Evolutionary conservation across 2,329 filamentous ascomycete genomes (phyloP).

Genomic region (Talaromyces sp.): DNA sequence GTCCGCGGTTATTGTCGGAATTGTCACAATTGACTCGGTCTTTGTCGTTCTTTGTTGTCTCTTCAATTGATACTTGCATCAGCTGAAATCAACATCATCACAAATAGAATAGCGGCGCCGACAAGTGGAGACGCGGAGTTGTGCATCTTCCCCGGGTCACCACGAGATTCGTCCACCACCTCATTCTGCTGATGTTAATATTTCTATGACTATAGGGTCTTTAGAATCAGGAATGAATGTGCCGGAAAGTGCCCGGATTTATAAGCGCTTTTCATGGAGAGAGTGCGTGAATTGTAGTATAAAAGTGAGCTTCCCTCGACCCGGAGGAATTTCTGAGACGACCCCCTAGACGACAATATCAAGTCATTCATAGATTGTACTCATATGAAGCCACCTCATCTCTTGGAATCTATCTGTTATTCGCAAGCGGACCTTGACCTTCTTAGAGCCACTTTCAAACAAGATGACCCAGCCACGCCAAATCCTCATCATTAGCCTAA

Average conservation of each 20-base stretch:
- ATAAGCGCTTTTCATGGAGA: neutral
- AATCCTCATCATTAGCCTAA: conserved; percentile 2
- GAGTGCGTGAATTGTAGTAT: neutral
- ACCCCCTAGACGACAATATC: neutral
- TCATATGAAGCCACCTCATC: neutral
- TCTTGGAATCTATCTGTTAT: neutral
- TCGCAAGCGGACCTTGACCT: neutral
- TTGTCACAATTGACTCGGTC: no score
- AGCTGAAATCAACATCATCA: neutral
- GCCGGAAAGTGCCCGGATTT: neutral
- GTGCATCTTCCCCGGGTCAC: neutral
- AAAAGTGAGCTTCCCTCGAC: neutral
- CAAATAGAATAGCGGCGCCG: neutral
- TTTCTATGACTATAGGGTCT: neutral
- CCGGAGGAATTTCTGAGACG: neutral
- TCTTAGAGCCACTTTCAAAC: neutral
- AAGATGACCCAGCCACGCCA: neutral
- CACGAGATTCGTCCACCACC: neutral
- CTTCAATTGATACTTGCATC: neutral
- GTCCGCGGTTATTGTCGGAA: neutral
- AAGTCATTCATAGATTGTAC: neutral
- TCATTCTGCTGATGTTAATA: neutral
- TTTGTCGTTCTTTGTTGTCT: neutral
- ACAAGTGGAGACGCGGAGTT: neutral
- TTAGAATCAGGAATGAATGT: no score